phyloP scores from a whole-genome alignment of 352 stramenopile species.

The Phytophthora sp. region DNA sequence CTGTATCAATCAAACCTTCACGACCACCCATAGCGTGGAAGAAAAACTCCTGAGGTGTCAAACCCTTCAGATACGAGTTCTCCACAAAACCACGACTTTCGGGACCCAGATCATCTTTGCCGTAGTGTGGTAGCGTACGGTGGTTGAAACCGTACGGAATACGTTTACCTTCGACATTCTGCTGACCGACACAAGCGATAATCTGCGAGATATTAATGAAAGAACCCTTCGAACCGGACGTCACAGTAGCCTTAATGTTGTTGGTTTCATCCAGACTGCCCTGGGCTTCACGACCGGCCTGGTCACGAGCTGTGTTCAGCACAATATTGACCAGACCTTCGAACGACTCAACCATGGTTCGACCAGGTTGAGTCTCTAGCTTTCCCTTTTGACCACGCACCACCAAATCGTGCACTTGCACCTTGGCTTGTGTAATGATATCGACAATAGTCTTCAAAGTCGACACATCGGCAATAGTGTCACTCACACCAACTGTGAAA shows the following conservation, averaged over 20 bases:
- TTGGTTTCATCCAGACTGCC: conserved; percentile 95
- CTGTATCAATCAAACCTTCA: conserved; percentile 99
- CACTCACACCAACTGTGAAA: conserved; percentile 99
- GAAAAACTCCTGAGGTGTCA: conserved; percentile 98
- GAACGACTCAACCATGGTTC: conserved; percentile 99
- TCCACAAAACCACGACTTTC: conserved; percentile 99
- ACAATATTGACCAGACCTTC: conserved; percentile 99
- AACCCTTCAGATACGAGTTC: conserved; percentile 98
- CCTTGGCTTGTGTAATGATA: conserved; percentile 99
- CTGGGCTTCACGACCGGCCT: conserved; percentile 83
- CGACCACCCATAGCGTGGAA: conserved; percentile 99
- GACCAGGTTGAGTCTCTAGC: conserved; percentile 97
- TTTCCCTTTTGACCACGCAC: conserved; percentile 97
- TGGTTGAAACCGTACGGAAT: conserved; percentile 97
- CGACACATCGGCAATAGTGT: conserved; percentile 98
- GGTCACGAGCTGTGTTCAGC: conserved; percentile 88
- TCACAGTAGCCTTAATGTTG: conserved; percentile 99
- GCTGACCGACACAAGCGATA: conserved; percentile 98
- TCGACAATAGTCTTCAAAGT: conserved; percentile 99
- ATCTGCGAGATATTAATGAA: conserved; percentile 99
- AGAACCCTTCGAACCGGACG: conserved; percentile 98
- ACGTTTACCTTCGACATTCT: conserved; percentile 98
- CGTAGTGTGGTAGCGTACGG: conserved; percentile 96
- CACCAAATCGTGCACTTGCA: conserved; percentile 93
- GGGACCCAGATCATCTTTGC: conserved; percentile 97